A percentile compares a stretch with the other conserved stretches of the same genome.
These are phyloP conservation scores for Hymenoscyphus linearis DNA, from an alignment of 2,329 filamentous ascomycete genomes.

Conservation along the genomic window DNA sequence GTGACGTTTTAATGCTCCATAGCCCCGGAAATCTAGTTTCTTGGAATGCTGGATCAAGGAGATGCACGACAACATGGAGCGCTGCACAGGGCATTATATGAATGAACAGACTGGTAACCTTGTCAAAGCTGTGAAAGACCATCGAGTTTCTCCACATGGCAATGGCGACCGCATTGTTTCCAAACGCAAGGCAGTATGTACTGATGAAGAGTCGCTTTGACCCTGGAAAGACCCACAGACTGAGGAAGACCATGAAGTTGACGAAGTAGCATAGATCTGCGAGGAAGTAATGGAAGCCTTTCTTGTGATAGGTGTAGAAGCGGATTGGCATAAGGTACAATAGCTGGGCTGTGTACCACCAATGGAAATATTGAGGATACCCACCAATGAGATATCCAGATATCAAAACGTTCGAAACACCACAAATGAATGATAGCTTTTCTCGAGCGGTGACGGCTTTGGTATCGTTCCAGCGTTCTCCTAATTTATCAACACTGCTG, in stretches of 20 bases:
- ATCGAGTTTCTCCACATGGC: constrained; percentile 99
- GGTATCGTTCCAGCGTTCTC: constrained; percentile 81
- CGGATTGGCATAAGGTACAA: constrained; percentile 97
- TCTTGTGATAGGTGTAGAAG: constrained; percentile 83
- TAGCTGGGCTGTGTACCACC: constrained; percentile 86
- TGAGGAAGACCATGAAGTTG: constrained; percentile 77
- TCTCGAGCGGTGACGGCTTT: constrained; percentile 84
- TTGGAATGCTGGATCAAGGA: constrained; percentile 63
- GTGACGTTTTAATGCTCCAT: constrained; percentile 67
- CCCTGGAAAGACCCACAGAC: constrained; percentile 83
- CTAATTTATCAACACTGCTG: constrained; percentile 79
- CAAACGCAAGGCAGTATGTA: constrained; percentile 86
- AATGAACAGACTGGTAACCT: constrained; percentile 95
- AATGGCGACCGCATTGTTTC: constrained; percentile 96
- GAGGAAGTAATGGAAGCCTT: constrained; percentile 94
- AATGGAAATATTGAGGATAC: constrained; percentile 77
- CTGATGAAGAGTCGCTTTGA: constrained; percentile 91
- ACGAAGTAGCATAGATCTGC: constrained; percentile 98
- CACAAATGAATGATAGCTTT: constrained; percentile 93
- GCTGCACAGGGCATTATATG: constrained; percentile 98
- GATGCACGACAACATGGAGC: constrained; percentile 85
- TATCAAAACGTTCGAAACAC: constrained; percentile 95
- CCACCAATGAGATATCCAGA: constrained; percentile 90
- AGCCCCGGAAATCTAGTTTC: constrained; percentile 74
- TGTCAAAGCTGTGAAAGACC: constrained; percentile 97